Evolutionary conservation across 2,329 filamentous ascomycete species (phyloP).

Genomic region (Botrytis medusae): DNA sequence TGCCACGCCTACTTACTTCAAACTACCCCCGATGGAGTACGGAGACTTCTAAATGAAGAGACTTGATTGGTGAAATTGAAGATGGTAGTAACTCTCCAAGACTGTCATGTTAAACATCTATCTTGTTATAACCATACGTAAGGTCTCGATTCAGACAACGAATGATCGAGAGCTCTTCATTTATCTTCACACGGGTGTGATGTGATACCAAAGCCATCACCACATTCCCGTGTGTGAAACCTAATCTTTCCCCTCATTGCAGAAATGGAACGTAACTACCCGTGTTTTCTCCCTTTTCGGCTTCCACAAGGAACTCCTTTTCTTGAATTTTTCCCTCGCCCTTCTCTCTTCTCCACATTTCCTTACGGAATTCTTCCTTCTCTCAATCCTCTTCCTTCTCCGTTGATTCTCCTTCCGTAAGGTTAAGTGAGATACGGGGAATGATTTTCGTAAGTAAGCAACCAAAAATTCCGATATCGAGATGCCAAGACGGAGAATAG

Average conservation of each 20-base stretch:
- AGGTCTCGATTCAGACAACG: slow-evolving; percentile 4
- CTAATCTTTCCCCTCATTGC: slow-evolving; percentile 13
- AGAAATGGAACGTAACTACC: slow-evolving; percentile 12
- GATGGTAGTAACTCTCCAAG: not conserved
- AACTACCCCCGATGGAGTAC: slow-evolving; percentile 8
- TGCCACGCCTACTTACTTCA: slow-evolving; percentile 15
- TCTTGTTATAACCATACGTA: slow-evolving; percentile 6
- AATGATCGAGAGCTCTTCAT: slow-evolving; percentile 8
- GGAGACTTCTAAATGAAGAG: slow-evolving; percentile 1
- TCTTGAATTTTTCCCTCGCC: not conserved
- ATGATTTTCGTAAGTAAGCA: slow-evolving; percentile 21
- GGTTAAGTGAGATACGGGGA: slow-evolving; percentile 5
- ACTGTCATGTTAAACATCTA: slow-evolving; percentile 4
- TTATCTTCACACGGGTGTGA: slow-evolving; percentile 14
- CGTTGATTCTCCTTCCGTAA: slow-evolving; percentile 10
- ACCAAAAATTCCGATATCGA: slow-evolving; percentile 15
- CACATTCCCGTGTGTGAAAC: slow-evolving; percentile 23
- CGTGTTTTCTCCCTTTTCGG: slow-evolving; percentile 15
- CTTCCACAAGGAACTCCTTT: slow-evolving; percentile 20
- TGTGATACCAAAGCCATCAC: slow-evolving; percentile 19
- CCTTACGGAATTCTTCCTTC: not conserved
- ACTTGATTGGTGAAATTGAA: slow-evolving; percentile 8
- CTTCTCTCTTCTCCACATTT: slow-evolving; percentile 9
- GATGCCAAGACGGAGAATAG: slow-evolving; percentile 19
- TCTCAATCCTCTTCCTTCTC: not conserved